A percentile compares a stretch with the other conserved stretches of the same genome.
Conservation (phyloP, 2,329 filamentous ascomycete species). For the Pyrenochaeta sp. region DNA sequence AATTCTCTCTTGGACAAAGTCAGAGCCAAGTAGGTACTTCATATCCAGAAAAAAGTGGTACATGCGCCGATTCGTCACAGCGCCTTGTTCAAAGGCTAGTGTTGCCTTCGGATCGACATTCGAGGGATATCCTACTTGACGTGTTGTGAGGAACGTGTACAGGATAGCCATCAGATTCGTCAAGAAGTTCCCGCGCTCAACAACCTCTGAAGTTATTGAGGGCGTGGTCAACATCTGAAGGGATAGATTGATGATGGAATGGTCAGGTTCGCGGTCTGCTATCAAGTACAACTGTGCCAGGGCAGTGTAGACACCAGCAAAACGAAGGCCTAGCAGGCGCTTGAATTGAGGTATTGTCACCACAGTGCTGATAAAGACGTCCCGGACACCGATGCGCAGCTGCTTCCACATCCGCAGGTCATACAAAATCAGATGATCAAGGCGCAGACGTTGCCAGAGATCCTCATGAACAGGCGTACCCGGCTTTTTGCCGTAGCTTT, state of each 20-base stretch:
- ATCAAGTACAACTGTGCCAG: conserved; percentile 94
- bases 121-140: conserved; percentile 93
- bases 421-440: conserved; percentile 95
- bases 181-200: conserved; percentile 93
- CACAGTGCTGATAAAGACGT: conserved; percentile 95
- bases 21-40: conserved; percentile 86
- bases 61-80: conserved; percentile 92
- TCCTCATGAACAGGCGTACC: conserved; percentile 79
- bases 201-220: conserved; percentile 94
- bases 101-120: conserved; percentile 86
- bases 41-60: conserved; percentile 98
- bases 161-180: conserved; percentile 95
- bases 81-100: conserved; percentile 90
- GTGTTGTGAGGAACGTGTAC: conserved; percentile 94
- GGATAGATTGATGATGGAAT: conserved; percentile 97
- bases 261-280: conserved; percentile 93
- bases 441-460: conserved; percentile 83
- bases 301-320: conserved; percentile 92
- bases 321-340: conserved; percentile 87
- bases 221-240: conserved; percentile 96
- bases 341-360: conserved; percentile 97
- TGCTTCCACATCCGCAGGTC: conserved; percentile 98
- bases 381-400: conserved; percentile 84
- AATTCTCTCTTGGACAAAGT: conserved; percentile 85
- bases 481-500: conserved; percentile 69